Conservation (phyloP, 2,329 filamentous ascomycete species). For the Cryphonectria parasitica region DNA sequence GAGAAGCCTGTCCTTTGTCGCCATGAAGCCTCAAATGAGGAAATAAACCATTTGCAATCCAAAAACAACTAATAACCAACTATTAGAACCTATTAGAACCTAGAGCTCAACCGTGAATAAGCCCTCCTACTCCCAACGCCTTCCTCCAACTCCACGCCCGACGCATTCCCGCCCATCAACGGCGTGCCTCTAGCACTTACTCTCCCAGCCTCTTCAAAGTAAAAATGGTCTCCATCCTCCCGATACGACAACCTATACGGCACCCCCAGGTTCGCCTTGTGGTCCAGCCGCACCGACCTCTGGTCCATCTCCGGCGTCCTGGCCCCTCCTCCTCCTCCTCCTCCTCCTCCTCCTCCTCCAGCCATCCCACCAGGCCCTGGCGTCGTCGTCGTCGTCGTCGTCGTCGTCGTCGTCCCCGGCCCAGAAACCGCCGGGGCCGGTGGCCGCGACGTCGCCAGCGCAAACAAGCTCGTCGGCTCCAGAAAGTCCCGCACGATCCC, state of each 20-base stretch:
- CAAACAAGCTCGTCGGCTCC: constrained; percentile 76
- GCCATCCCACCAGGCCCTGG: constrained; percentile 45
- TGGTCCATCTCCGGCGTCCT: constrained; percentile 21
- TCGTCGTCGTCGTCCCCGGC: not conserved
- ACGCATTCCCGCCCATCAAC: not conserved
- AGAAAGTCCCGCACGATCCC: constrained; percentile 78
- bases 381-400: not conserved
- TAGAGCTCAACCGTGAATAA: not conserved
- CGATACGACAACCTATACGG: constrained; percentile 49
- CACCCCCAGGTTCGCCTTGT: constrained; percentile 41
- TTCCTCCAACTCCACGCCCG: constrained; percentile 1
- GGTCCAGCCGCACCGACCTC: not conserved
- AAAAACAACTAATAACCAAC: not conserved
- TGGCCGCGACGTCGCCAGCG: constrained; percentile 67
- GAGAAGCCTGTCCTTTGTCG: too few relatives aligned
- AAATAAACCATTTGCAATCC: too few relatives aligned
- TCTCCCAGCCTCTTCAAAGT: constrained; percentile 44
- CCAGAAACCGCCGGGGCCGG: constrained; percentile 28
- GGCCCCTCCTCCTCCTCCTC: not conserved
- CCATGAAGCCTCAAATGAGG: too few relatives aligned
- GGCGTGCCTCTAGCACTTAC: constrained; percentile 6
- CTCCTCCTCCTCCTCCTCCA: constrained; percentile 37
- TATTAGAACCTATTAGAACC: not conserved
- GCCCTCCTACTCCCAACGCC: not conserved
- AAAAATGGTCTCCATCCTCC: constrained; percentile 46